Evolutionary conservation across 2,329 filamentous ascomycete genomes (phyloP).

Genomic region (Trichoderma hamatum): DNA sequence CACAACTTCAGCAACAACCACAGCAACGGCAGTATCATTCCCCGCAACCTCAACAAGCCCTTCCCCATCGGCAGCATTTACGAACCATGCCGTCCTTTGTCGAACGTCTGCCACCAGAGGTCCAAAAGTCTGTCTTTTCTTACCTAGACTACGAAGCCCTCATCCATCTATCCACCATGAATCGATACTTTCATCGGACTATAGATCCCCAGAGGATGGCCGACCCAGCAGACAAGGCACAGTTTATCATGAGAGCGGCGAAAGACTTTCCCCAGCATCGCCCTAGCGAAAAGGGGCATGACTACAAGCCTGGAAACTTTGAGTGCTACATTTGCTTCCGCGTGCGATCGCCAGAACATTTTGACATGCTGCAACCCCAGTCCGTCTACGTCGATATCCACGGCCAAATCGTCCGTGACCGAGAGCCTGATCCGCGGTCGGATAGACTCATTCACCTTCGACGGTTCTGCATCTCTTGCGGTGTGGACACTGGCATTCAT

Average conservation of each 20-base stretch:
- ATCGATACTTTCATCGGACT: constrained; percentile 39
- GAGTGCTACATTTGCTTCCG: constrained; percentile 49
- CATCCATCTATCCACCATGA: constrained; percentile 45
- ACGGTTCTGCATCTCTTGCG: constrained; percentile 48
- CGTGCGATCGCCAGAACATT: constrained; percentile 44
- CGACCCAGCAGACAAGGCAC: constrained; percentile 42
- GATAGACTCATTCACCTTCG: constrained; percentile 41
- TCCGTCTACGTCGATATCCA: constrained; percentile 40
- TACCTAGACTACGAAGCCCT: constrained; percentile 47
- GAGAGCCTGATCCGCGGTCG: constrained; percentile 34
- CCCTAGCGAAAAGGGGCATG: constrained; percentile 42
- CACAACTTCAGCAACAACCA: not conserved
- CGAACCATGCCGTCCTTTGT: constrained; percentile 35
- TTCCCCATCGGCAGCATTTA: constrained; percentile 26
- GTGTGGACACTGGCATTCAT: constrained; percentile 44
- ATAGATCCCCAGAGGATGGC: constrained; percentile 43
- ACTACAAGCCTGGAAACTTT: constrained; percentile 46
- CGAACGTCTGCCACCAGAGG: constrained; percentile 41
- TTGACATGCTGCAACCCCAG: constrained; percentile 43
- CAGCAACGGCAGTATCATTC: constrained; percentile 9
- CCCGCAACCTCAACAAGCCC: constrained; percentile 13
- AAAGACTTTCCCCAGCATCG: constrained; percentile 47
- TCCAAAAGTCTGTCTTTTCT: constrained; percentile 41
- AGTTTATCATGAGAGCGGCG: constrained; percentile 47
- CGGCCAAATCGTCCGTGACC: constrained; percentile 38